These are phyloP conservation scores for Pythium biforme DNA, from an alignment of 352 stramenopile species.

Conservation along the genomic window DNA sequence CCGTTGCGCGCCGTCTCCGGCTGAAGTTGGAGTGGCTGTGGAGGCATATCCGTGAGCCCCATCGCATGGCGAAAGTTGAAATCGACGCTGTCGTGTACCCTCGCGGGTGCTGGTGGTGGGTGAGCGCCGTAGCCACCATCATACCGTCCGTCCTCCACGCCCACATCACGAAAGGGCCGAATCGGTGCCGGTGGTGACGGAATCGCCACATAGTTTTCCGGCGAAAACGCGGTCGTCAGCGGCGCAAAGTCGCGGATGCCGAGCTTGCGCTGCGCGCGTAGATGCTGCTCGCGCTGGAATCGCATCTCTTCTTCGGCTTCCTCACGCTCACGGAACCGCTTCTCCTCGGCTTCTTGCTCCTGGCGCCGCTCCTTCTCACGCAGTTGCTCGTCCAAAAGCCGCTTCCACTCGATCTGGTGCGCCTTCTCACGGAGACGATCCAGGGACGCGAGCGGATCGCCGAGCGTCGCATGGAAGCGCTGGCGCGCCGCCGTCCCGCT, in stretches of 20 bases:
- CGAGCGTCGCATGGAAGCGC: constrained; percentile 65
- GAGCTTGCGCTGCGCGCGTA: constrained; percentile 54
- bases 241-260: constrained; percentile 14
- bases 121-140: not conserved
- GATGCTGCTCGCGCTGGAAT: constrained; percentile 53
- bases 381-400: constrained; percentile 69
- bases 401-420: constrained; percentile 70
- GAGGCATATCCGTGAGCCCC: constrained; percentile 17
- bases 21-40: constrained; percentile 22
- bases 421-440: constrained; percentile 57
- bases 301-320: constrained; percentile 50
- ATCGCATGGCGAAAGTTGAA: constrained; percentile 20
- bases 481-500: constrained; percentile 26
- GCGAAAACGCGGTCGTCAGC: constrained; percentile 2
- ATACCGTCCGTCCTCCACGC: not conserved
- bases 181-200: constrained; percentile 11
- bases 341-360: constrained; percentile 41
- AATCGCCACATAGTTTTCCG: constrained; percentile 24
- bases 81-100: constrained; percentile 12
- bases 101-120: constrained; percentile 29
- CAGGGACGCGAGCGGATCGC: constrained; percentile 30
- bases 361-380: constrained; percentile 63
- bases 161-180: not conserved
- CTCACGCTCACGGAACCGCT: constrained; percentile 35
- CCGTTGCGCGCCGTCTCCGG: constrained; percentile 2